phyloP scores from a whole-genome alignment of 768 basidiomycete genomes.

The Lyophyllum atratum region DNA sequence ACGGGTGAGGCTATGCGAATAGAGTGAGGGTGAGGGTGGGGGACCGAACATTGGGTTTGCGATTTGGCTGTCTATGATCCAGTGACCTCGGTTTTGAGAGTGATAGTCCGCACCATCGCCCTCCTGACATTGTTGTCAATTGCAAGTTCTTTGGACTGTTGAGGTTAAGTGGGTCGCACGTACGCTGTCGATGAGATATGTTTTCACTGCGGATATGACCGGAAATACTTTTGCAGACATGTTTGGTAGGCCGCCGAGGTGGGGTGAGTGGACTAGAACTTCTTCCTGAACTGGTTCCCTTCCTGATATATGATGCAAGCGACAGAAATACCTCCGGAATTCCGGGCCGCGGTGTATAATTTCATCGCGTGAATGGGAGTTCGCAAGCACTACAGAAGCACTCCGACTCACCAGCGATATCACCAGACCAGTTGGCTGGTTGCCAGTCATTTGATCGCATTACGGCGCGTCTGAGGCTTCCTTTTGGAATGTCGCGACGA shows the following conservation, averaged over 20 bases:
- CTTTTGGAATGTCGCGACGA: not conserved
- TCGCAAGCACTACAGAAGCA: not conserved
- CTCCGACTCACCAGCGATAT: not conserved
- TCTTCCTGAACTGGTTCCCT: not conserved
- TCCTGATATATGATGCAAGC: not conserved
- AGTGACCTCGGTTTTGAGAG: constrained; percentile 23
- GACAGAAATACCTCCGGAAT: no score
- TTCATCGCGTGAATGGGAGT: no score
- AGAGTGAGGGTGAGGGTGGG: not conserved
- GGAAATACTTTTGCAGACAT: constrained; percentile 7
- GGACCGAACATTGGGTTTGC: constrained; percentile 10
- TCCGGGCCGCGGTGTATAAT: no score
- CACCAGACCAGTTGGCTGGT: not conserved
- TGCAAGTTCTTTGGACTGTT: not conserved
- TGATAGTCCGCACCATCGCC: constrained; percentile 14
- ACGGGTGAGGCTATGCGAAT: not conserved
- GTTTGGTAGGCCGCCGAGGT: not conserved
- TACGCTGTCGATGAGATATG: constrained; percentile 9
- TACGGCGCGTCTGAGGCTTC: not conserved
- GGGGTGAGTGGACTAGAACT: not conserved
- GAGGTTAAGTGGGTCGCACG: not conserved
- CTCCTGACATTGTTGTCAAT: not conserved
- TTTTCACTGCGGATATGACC: constrained; percentile 10
- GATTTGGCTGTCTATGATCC: constrained; percentile 28
- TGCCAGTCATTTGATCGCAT: constrained; percentile 10